Conservation (phyloP, 2,329 filamentous ascomycete species). For the Nannizziopsis barbatae region DNA sequence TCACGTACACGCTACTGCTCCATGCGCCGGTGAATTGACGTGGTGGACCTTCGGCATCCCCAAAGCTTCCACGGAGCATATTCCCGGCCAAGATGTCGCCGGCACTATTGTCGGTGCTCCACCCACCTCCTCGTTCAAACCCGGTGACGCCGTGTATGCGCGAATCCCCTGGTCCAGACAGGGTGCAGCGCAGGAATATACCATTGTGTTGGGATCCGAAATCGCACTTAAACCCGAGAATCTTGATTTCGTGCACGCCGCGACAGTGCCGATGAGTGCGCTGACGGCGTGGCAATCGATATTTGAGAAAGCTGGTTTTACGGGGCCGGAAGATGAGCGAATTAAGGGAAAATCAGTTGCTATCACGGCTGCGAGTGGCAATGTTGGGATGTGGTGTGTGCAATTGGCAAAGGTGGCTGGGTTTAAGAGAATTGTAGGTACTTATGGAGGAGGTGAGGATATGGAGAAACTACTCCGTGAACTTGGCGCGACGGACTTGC, state of each 20-base stretch:
- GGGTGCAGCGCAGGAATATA: slow-evolving; percentile 32
- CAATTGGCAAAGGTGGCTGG: slow-evolving; percentile 24
- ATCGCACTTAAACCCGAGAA: slow-evolving; percentile 28
- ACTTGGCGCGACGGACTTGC: slow-evolving; percentile 33
- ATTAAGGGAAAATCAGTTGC: slow-evolving; percentile 30
- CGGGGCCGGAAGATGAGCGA: slow-evolving; percentile 10
- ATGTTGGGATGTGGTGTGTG: slow-evolving; percentile 36
- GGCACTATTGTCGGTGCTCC: slow-evolving; percentile 32
- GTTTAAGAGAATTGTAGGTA: slow-evolving; percentile 30
- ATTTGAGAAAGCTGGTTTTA: slow-evolving; percentile 28
- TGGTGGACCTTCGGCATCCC: slow-evolving; percentile 26
- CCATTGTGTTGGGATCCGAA: slow-evolving; percentile 27
- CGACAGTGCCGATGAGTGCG: slow-evolving; percentile 29
- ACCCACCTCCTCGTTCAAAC: slow-evolving; percentile 27
- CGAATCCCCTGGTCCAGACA: slow-evolving; percentile 27
- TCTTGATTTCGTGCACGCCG: slow-evolving; percentile 29
- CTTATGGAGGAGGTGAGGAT: slow-evolving; percentile 30
- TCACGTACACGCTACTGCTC: slow-evolving; percentile 29
- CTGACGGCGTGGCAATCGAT: slow-evolving; percentile 37
- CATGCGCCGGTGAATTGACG: slow-evolving; percentile 35
- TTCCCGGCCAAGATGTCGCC: slow-evolving; percentile 36
- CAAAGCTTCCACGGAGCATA: slow-evolving; percentile 23
- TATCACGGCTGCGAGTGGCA: slow-evolving; percentile 37
- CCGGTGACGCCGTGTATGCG: slow-evolving; percentile 32
- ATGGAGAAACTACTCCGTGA: slow-evolving; percentile 26